phyloP scores from a whole-genome alignment of 257 asterid genomes.

The Phtheirospermum japonicum region DNA sequence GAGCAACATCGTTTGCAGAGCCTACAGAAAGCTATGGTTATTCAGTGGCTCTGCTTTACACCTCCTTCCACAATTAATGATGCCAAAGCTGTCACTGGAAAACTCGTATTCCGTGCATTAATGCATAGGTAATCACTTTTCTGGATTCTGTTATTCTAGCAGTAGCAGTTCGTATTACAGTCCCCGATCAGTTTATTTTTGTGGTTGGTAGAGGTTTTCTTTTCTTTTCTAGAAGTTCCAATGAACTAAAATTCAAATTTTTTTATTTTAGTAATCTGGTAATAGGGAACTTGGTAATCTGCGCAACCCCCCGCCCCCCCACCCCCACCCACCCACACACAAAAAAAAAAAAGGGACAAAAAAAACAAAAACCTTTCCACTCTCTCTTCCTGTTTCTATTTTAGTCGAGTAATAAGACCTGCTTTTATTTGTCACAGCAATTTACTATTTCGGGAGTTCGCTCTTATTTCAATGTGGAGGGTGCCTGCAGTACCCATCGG shows the following conservation, averaged over 20 bases:
- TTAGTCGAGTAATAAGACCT: conserved; percentile 29
- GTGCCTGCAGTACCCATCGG: conserved; percentile 91
- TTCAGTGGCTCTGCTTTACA: conserved; percentile 99
- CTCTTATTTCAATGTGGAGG: conserved; percentile 98
- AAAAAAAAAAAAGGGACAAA: not conserved
- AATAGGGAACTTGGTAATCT: too few species aligned
- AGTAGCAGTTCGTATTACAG: conserved; percentile 25
- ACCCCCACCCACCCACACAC: too few species aligned
- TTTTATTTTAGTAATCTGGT: too few species aligned
- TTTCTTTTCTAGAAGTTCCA: conserved; percentile 9
- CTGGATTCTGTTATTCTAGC: conserved; percentile 14
- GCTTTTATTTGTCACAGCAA: conserved; percentile 55
- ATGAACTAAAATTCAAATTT: conserved; percentile 6
- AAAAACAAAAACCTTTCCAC: not conserved
- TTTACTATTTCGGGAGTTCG: conserved; percentile 90
- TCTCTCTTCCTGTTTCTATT: conserved; percentile 14
- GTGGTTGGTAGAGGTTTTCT: conserved; percentile 8
- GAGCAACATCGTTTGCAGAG: conserved; percentile 90
- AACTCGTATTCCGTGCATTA: conserved; percentile 77
- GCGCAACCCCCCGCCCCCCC: too few species aligned
- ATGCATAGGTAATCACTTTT: conserved; percentile 66
- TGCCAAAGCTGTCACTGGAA: conserved; percentile 61
- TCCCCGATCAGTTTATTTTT: conserved; percentile 16
- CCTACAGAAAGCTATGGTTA: conserved; percentile 86
- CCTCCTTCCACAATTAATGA: conserved; percentile 92